phyloP scores from a whole-genome alignment of 2,329 filamentous ascomycete species.

The Paecilomyces variotii region DNA sequence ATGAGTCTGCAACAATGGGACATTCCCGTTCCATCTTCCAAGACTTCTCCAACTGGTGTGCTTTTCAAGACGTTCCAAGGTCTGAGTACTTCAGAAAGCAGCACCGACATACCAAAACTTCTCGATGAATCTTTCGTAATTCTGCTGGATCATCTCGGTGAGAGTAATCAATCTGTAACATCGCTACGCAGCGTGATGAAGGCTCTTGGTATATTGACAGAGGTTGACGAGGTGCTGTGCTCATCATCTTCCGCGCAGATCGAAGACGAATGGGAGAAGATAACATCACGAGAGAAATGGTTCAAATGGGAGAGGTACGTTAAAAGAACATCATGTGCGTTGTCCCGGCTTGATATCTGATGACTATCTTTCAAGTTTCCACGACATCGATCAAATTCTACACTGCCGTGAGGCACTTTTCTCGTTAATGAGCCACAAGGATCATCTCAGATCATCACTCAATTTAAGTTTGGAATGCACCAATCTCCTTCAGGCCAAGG shows the following conservation, averaged over 20 bases:
- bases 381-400: slow-evolving; percentile 68
- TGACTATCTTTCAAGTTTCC: slow-evolving; percentile 25
- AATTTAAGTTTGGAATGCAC: slow-evolving; percentile 56
- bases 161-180: slow-evolving; percentile 28
- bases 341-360: not conserved
- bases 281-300: slow-evolving; percentile 63
- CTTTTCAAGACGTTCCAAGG: slow-evolving; percentile 76
- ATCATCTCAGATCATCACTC: slow-evolving; percentile 53
- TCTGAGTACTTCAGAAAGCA: slow-evolving; percentile 58
- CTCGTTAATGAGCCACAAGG: slow-evolving; percentile 66
- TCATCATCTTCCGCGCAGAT: slow-evolving; percentile 54
- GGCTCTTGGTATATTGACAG: slow-evolving; percentile 64
- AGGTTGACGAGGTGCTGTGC: slow-evolving; percentile 70
- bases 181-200: slow-evolving; percentile 52
- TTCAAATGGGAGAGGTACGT: slow-evolving; percentile 72
- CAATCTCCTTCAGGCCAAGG: slow-evolving; percentile 64
- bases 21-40: slow-evolving; percentile 61
- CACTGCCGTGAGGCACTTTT: slow-evolving; percentile 77
- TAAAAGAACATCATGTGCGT: not conserved
- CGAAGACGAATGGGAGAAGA: slow-evolving; percentile 52
- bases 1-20: slow-evolving; percentile 88
- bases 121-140: slow-evolving; percentile 55
- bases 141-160: slow-evolving; percentile 34
- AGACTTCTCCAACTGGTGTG: slow-evolving; percentile 56
- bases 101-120: slow-evolving; percentile 45